Conservation (phyloP, 768 basidiomycete genomes). For the Hemileccinum impolitum region DNA sequence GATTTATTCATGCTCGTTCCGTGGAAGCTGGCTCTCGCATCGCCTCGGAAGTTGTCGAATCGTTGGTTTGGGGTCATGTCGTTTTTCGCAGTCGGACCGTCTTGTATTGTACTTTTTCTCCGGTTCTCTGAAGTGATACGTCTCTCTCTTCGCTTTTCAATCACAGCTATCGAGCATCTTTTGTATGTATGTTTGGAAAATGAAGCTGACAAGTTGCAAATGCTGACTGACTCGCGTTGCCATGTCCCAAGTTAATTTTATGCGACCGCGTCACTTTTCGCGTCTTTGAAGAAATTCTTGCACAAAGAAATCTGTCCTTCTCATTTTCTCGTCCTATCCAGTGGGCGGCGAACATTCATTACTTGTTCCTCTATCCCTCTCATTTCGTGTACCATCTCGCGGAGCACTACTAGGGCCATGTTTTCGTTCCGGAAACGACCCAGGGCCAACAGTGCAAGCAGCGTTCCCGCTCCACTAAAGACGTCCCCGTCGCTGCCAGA, state of each 20-base stretch:
- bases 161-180: slow-evolving; percentile 21
- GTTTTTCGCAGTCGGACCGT: slow-evolving; percentile 31
- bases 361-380: slow-evolving; percentile 20
- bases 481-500: slow-evolving; percentile 82
- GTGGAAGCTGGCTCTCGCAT: slow-evolving; percentile 28
- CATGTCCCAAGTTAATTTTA: slow-evolving; percentile 25
- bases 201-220: slow-evolving; percentile 5
- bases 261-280: slow-evolving; percentile 5
- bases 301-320: slow-evolving; percentile 18
- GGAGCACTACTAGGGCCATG: slow-evolving; percentile 46
- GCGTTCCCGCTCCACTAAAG: slow-evolving; percentile 45
- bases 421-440: slow-evolving; percentile 69
- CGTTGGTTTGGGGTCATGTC: slow-evolving; percentile 33
- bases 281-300: slow-evolving; percentile 11
- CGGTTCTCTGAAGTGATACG: neutral
- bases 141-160: neutral
- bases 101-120: slow-evolving; percentile 34
- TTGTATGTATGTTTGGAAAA: slow-evolving; percentile 34
- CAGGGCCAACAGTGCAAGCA: slow-evolving; percentile 45
- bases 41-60: slow-evolving; percentile 30
- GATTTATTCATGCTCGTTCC: slow-evolving; percentile 24
- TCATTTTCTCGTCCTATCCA: slow-evolving; percentile 7
- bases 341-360: slow-evolving; percentile 24
- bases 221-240: slow-evolving; percentile 25
- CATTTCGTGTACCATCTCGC: slow-evolving; percentile 17